A percentile compares a stretch with the other conserved stretches of the same genome.
Evolutionary conservation across 192 early-diverging fungal species (phyloP).

Genomic region (Backusella tarrabulga): DNA sequence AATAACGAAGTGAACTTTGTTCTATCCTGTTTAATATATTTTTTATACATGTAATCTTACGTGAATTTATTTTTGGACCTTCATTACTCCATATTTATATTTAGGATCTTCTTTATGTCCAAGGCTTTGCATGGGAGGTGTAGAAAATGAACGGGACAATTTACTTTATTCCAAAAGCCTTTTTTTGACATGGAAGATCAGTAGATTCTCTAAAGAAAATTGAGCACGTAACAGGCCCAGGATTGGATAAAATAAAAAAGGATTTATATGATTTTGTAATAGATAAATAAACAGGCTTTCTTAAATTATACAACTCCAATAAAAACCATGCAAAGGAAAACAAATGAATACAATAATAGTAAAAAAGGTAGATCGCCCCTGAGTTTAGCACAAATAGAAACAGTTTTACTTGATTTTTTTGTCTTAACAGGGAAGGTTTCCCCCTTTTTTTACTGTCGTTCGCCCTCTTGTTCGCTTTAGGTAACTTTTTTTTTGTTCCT

Average conservation of each 20-base stretch:
- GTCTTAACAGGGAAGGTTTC: background rate
- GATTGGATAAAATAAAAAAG: background rate
- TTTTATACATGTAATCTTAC: background rate
- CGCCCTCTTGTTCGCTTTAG: background rate
- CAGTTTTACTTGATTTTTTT: background rate
- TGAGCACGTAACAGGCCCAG: background rate
- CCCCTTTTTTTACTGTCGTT: background rate
- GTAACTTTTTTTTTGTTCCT: background rate
- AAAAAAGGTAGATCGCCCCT: slow-evolving; percentile 2
- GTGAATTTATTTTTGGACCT: background rate
- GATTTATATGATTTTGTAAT: background rate
- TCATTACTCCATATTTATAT: background rate
- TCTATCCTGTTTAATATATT: background rate
- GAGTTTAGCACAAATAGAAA: background rate
- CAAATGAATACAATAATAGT: background rate
- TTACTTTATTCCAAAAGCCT: background rate
- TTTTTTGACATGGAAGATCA: background rate
- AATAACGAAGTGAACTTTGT: background rate
- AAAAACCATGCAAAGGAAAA: background rate
- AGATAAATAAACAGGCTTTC: background rate
- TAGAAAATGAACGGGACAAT: background rate
- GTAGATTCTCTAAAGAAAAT: background rate
- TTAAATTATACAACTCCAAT: background rate
- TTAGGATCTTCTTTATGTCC: background rate
- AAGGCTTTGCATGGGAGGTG: background rate